Percentiles rank a stretch among this genome's conserved stretches.
phyloP scores from a whole-genome alignment of 2,329 filamentous ascomycete species.

The Didymella keratinophila region DNA sequence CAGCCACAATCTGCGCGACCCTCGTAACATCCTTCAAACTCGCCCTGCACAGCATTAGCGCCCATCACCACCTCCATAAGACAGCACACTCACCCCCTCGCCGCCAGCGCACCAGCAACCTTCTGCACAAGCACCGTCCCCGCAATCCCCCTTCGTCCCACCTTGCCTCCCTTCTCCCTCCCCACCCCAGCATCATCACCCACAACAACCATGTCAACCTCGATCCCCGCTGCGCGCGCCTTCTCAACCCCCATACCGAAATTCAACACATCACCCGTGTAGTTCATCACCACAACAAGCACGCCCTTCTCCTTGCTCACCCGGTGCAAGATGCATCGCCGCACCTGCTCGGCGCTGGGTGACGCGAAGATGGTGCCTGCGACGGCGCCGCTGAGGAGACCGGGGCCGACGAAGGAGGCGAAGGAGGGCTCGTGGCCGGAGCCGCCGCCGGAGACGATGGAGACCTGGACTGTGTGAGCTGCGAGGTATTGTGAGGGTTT shows the following conservation, averaged over 20 bases:
- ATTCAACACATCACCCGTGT: conserved; percentile 79
- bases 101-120: conserved; percentile 83
- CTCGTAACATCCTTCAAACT: conserved; percentile 73
- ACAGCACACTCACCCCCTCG: conserved; percentile 62
- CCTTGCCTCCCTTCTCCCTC: conserved; percentile 82
- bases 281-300: conserved; percentile 94
- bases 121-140: conserved; percentile 93
- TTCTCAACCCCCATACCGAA: conserved; percentile 95
- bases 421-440: conserved; percentile 92
- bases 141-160: conserved; percentile 87
- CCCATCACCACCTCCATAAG: too few relatives aligned
- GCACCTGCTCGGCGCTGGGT: conserved; percentile 82
- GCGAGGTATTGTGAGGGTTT: too few relatives aligned
- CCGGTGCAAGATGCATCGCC: conserved; percentile 74
- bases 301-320: conserved; percentile 78
- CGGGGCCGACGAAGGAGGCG: conserved; percentile 81
- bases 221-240: conserved; percentile 77
- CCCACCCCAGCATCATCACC: conserved; percentile 93
- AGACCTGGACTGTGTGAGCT: too few relatives aligned
- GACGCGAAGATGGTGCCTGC: conserved; percentile 88
- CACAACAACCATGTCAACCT: conserved; percentile 89
- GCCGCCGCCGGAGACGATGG: conserved; percentile 84
- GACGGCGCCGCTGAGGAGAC: conserved; percentile 80
- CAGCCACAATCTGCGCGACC: conserved; percentile 74
- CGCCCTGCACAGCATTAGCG: conserved; percentile 43